A percentile compares a stretch with the other conserved stretches of the same genome.
Evolutionary conservation across 2,329 filamentous ascomycete species (phyloP).

Genomic region (Trichoderma simmonsii): DNA sequence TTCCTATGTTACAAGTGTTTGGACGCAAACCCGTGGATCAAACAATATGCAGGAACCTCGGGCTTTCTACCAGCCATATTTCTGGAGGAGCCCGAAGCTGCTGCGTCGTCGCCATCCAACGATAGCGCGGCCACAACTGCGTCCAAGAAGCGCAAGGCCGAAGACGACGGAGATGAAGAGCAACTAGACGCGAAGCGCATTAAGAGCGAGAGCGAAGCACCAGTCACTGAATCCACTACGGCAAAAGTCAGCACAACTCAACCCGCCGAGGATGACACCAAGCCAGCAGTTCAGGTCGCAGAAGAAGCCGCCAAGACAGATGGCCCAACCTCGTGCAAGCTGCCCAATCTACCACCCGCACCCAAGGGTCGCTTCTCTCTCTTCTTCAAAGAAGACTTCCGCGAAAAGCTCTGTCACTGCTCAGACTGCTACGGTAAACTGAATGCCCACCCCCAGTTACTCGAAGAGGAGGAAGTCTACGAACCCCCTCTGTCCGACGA

Average conservation of each 20-base stretch:
- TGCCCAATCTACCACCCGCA: conserved; percentile 53
- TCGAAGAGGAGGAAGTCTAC: conserved; percentile 92
- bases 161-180: conserved; percentile 44
- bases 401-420: conserved; percentile 79
- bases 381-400: conserved; percentile 77
- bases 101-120: neutral
- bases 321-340: conserved; percentile 50
- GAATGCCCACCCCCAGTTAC: conserved; percentile 69
- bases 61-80: conserved; percentile 79
- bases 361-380: conserved; percentile 67
- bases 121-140: conserved; percentile 7
- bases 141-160: conserved; percentile 65
- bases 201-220: conserved; percentile 40
- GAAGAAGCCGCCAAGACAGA: neutral
- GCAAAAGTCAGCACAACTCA: neutral
- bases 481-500: conserved; percentile 80
- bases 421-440: conserved; percentile 73
- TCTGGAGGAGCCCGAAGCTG: conserved; percentile 26
- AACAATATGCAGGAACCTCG: conserved; percentile 72
- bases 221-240: conserved; percentile 5
- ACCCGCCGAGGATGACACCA: neutral
- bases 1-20: conserved; percentile 95
- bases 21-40: conserved; percentile 86
- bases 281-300: conserved; percentile 13
- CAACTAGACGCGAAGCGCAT: conserved; percentile 48